These are phyloP conservation scores for Pseudogymnoascus sp. DNA, from an alignment of 2,329 filamentous ascomycete genomes.

Conservation along the genomic window DNA sequence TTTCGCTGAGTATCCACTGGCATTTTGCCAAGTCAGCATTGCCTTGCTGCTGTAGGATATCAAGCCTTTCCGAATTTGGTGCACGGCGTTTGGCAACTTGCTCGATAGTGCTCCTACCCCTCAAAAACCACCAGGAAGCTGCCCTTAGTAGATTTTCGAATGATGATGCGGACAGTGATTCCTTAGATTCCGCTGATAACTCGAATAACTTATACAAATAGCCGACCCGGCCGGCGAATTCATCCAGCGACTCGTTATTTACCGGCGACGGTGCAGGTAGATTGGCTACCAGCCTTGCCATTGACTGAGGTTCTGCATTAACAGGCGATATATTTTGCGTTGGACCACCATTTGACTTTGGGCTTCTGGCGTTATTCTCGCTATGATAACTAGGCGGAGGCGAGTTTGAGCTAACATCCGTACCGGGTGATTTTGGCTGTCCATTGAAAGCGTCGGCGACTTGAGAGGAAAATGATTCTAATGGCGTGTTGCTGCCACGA, in stretches of 20 bases:
- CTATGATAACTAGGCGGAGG: neutral
- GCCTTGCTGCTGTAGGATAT: slow-evolving; percentile 59
- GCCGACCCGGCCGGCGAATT: slow-evolving; percentile 61
- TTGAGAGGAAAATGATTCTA: neutral
- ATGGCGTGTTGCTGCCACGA: neutral
- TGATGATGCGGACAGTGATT: slow-evolving; percentile 53
- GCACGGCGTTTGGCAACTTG: slow-evolving; percentile 55
- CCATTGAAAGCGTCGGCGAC: neutral
- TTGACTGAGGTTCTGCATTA: slow-evolving; percentile 10
- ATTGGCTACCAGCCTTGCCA: neutral
- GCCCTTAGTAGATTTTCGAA: slow-evolving; percentile 62
- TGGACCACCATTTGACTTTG: neutral
- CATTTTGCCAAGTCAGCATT: slow-evolving; percentile 80
- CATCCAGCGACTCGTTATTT: slow-evolving; percentile 57
- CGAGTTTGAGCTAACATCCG: neutral
- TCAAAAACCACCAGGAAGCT: slow-evolving; percentile 83
- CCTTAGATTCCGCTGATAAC: slow-evolving; percentile 65
- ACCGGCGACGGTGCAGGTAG: slow-evolving; percentile 29
- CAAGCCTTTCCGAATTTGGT: slow-evolving; percentile 44
- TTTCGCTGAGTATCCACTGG: slow-evolving; percentile 64
- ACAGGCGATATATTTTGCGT: neutral
- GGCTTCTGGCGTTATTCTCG: neutral
- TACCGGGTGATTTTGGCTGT: neutral
- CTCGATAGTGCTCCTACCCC: slow-evolving; percentile 70
- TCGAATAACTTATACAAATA: slow-evolving; percentile 71